Conservation (phyloP, 768 basidiomycete genomes). For the Suillus tomentosus region DNA sequence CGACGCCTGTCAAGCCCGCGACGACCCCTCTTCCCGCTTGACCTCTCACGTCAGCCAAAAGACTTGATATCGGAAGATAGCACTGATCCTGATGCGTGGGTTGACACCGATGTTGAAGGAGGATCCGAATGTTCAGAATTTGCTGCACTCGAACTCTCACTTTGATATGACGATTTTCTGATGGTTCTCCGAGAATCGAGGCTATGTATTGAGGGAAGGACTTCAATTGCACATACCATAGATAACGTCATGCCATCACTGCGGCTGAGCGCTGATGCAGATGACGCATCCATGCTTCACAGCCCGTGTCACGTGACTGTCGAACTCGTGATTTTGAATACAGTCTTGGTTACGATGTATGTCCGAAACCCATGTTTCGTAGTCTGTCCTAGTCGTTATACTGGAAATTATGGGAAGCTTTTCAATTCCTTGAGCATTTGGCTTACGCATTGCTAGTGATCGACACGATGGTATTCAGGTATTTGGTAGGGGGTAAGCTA, state of each 20-base stretch:
- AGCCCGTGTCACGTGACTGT: background rate
- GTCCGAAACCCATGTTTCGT: background rate
- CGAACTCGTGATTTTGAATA: background rate
- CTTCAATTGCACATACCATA: background rate
- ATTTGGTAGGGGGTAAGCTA: too few relatives aligned
- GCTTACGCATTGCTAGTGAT: background rate
- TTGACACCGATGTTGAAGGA: slow-evolving; percentile 42
- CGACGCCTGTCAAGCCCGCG: slow-evolving; percentile 9
- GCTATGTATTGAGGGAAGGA: background rate
- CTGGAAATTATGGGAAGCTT: background rate
- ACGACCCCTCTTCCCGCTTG: slow-evolving; percentile 17
- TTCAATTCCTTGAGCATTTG: background rate
- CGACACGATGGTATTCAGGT: too few relatives aligned
- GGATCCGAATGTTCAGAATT: slow-evolving; percentile 25
- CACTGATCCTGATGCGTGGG: slow-evolving; percentile 35
- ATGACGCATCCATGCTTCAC: background rate
- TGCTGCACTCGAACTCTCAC: slow-evolving; percentile 16
- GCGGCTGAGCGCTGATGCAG: background rate
- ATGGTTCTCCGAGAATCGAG: slow-evolving; percentile 2
- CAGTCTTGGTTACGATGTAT: background rate
- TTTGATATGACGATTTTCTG: background rate
- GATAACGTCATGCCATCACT: background rate
- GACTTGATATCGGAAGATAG: slow-evolving; percentile 15
- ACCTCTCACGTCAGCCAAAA: background rate
- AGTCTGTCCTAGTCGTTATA: background rate